A percentile compares a stretch with the other conserved stretches of the same genome.
Conservation (phyloP, 2,329 filamentous ascomycete species). For the Metarhizium rileyi region DNA sequence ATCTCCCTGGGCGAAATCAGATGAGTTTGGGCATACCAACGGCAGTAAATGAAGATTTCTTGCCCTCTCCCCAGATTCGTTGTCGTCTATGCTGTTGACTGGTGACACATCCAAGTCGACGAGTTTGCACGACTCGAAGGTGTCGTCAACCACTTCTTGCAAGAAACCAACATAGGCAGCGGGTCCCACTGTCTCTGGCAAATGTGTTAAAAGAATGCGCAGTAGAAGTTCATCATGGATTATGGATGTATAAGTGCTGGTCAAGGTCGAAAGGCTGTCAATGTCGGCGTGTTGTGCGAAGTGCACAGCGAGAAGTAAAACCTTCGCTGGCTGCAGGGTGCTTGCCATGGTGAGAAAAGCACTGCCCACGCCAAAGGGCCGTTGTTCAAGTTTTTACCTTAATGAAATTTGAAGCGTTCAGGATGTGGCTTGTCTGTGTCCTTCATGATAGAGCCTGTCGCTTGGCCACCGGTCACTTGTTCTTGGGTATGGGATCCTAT, state of each 20-base stretch:
- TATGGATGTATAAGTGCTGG: conserved; percentile 43
- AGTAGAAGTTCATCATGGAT: conserved; percentile 57
- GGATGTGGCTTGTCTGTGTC: background rate
- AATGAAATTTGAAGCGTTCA: background rate
- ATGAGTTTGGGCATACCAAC: conserved; percentile 40
- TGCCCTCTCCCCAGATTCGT: conserved; percentile 53
- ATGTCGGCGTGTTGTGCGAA: conserved; percentile 58
- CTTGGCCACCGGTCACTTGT: background rate
- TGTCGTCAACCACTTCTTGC: conserved; percentile 33
- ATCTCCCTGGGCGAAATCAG: conserved; percentile 40
- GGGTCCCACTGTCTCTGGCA: conserved; percentile 62
- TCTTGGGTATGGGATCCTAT: background rate
- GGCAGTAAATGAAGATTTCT: conserved; percentile 53
- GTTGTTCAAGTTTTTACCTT: background rate
- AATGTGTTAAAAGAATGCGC: conserved; percentile 64
- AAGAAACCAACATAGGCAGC: conserved; percentile 53
- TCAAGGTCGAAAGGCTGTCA: conserved; percentile 49
- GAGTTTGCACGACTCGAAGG: background rate
- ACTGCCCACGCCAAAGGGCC: background rate
- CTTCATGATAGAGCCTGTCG: background rate
- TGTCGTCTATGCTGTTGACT: conserved; percentile 50
- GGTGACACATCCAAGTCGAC: conserved; percentile 43
- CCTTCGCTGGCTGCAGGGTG: conserved; percentile 54
- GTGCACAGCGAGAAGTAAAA: conserved; percentile 63
- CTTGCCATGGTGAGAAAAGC: background rate